Evolutionary conservation across 2,329 filamentous ascomycete genomes (phyloP).

Genomic region (Gaeumannomyces tritici): DNA sequence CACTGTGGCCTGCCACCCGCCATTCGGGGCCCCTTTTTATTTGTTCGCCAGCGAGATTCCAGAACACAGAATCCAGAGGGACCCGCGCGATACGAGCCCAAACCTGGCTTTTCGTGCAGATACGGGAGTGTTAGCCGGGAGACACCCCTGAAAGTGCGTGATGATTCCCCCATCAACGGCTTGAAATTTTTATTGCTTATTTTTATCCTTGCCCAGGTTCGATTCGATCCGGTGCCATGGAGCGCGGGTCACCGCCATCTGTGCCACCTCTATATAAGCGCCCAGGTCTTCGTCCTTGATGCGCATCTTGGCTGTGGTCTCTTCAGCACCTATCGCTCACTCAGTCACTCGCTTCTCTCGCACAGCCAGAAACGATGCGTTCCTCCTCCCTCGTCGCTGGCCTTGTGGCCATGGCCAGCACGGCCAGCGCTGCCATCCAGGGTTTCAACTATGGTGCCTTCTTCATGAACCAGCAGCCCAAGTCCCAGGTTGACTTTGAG

Average conservation of each 20-base stretch:
- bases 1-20: neutral
- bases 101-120: neutral
- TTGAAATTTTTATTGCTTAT: neutral
- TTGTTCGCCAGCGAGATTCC: neutral
- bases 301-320: neutral
- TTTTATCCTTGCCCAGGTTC: neutral
- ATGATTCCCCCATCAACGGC: neutral
- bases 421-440: constrained; percentile 32
- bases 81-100: neutral
- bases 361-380: constrained; percentile 25
- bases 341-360: neutral
- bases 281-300: neutral
- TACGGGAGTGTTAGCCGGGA: neutral
- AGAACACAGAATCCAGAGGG: neutral
- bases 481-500: constrained; percentile 38
- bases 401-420: constrained; percentile 27
- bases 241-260: neutral
- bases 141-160: neutral
- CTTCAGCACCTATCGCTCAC: neutral
- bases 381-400: constrained; percentile 25
- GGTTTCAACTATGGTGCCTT: constrained; percentile 43
- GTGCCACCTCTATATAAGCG: neutral
- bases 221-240: neutral
- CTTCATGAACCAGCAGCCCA: constrained; percentile 33
- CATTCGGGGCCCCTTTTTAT: too few relatives aligned